Evolutionary conservation across 1,284 basidiomycete species (phyloP), one percentile per base, ranked within the genome.

Genomic region (Stygiomarasmius scandens): DNA sequence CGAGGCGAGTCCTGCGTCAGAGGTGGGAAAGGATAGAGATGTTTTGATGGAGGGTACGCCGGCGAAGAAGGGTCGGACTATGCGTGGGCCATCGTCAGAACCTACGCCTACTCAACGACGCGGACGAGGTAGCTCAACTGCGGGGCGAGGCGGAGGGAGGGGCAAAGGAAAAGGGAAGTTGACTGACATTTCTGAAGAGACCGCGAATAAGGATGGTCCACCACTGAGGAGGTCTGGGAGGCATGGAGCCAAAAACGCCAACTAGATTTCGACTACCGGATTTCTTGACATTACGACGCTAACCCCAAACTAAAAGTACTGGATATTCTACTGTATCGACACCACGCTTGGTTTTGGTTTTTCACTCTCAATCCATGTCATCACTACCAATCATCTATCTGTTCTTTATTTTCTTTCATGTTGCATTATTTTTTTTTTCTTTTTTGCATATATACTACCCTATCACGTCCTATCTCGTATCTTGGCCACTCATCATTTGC

Each of bases 1-100:
- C 3, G 54, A 55, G 16, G 55, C 54, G 11, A 75, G 76, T 3
- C 73, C 75, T 46, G 62, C 75, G 36, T 66, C 73, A 32, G 76
- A 78, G 61, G 75, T 74, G 43, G 55, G 41, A 20, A 32, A 32
- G 3, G 64, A 61, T n/a, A 60, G 61, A 24, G 67, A 67, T 48
- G 65, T 19, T 45, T 51, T 32, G 49, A 52, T 45, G 50, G 23
- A 25, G 32, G 20, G 29, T 3, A 52, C 11, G 12, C 47, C 47
- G 14, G 48, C 19, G 8, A 49, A 49, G 20, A 43, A 56, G 27
- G 43, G 25, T 23, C n/a, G 19, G 38, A 44, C 23, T n/a, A 22
- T 5, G 22, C 22, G 20, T n/a, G 10, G 14, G n/a, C 16, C 38
- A 5, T 41, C 38, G n/a, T 34, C 12, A 23, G 48, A 46, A 36